Evolutionary conservation across 257 asterid species (phyloP).

Genomic region (Nicotiana sylvestris): DNA sequence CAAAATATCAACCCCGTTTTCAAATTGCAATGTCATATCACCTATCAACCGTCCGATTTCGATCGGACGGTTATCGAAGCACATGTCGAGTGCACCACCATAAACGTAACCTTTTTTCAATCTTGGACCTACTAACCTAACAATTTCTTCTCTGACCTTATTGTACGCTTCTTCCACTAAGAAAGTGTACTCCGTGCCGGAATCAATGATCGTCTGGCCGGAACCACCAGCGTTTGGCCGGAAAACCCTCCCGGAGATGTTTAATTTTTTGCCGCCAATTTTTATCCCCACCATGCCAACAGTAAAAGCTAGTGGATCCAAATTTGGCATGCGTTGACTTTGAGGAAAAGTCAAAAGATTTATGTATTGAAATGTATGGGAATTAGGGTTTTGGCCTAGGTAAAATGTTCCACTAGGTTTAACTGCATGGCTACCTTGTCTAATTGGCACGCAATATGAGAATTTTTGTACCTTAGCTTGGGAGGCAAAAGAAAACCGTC

Average conservation of each 20-base stretch:
- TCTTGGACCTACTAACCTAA: conserved; percentile 45
- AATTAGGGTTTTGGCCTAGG: conserved; percentile 70
- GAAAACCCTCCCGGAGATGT: conserved; percentile 46
- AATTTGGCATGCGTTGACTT: conserved; percentile 69
- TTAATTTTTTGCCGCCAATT: conserved; percentile 47
- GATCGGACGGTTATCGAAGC: conserved; percentile 47
- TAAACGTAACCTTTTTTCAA: conserved; percentile 53
- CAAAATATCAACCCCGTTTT: conserved; percentile 51
- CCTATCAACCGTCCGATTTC: conserved; percentile 53
- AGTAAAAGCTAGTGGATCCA: conserved; percentile 77
- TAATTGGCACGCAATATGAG: conserved; percentile 71
- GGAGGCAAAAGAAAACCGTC: conserved; percentile 69
- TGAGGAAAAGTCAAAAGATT: conserved; percentile 44
- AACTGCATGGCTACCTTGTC: conserved; percentile 18
- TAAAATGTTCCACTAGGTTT: conserved; percentile 57
- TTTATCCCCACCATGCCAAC: conserved; percentile 53
- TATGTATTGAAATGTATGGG: conserved; percentile 33
- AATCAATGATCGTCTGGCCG: conserved; percentile 83
- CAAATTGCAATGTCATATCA: conserved; percentile 56
- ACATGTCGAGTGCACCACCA: conserved; percentile 69
- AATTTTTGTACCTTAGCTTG: conserved; percentile 61
- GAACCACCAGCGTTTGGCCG: conserved; percentile 74
- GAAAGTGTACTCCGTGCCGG: conserved; percentile 79
- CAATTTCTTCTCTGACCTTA: conserved; percentile 50
- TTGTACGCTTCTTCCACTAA: conserved; percentile 65